Base-by-base conservation (phyloP, 78 protist genomes). In the Dictyostelium intermedium region DNA sequence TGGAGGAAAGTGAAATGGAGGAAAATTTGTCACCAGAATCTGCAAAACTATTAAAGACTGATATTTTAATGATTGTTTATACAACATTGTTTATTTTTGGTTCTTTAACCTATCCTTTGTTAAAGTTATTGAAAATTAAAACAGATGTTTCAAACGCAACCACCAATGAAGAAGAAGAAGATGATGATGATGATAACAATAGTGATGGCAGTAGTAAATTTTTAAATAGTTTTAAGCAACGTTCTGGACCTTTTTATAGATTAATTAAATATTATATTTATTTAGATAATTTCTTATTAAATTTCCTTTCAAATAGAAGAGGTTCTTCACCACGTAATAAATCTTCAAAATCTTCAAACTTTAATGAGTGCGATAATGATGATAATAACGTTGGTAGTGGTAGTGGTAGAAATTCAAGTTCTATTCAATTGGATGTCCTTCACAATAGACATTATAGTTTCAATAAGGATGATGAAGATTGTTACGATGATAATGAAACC, bases 11-110 rank as follows among this genome's bases (percentile, higher is more conserved):
- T 34, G 70, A 74, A 60, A 16, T 87, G 8, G 23, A 60, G 7
- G 93, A 79, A 25, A 23, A 45, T 25, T 20, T 60, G 8, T 30
- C 37, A 5, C 35, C 25, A 8, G 25, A 66, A 76, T 18, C 23
- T 32, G 18, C 74, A 25, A 66, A 66, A 25, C 7, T 50, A 56
- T 35, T 87, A 39, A 25, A 61, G 47, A 87, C 85, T 32, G 25
- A 34, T 30, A 76, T 87, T 32, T 9, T 87, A 27, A n/a, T 87
- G 69, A 61, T 63, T 35, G 93, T 87, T 13, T 78, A 61, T 43
- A 10, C 70, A 14, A 87, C 93, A 7, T 37, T 87, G 2, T 76
- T 76, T 61, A 53, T 87, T 35, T 87, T 78, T 61, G 93, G 93
- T 47, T 50, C 80, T 7, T n/a, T 47, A 8, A 78, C 85, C 4